Percentiles rank a stretch among this genome's conserved stretches.
Evolutionary conservation across 192 early-diverging fungal species (phyloP).

Genomic region (Podila verticillata): DNA sequence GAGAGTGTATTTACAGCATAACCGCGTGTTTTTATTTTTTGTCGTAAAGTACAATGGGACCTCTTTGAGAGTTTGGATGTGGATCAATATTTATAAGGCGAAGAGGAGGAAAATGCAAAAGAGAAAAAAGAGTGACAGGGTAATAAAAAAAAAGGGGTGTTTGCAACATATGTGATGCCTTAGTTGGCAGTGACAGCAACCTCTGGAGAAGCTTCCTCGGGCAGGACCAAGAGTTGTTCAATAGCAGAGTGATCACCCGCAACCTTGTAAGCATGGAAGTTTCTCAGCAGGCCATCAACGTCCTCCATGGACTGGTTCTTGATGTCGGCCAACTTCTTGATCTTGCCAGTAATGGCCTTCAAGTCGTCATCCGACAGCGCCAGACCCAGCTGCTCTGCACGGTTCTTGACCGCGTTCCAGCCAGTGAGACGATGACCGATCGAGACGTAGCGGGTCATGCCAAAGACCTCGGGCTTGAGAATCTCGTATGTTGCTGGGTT

Average conservation of each 20-base stretch:
- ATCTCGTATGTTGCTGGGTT: constrained; percentile 99
- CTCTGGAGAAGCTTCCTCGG: constrained; percentile 7
- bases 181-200: constrained; percentile 13
- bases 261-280: constrained; percentile 77
- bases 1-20: too few relatives aligned
- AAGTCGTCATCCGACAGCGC: constrained; percentile 86
- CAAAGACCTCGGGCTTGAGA: constrained; percentile 97
- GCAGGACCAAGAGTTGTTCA: constrained; percentile 37
- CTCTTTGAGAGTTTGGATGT: too few relatives aligned
- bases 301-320: constrained; percentile 92
- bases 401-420: constrained; percentile 99
- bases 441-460: constrained; percentile 97
- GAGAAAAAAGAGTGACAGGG: constrained; percentile 2
- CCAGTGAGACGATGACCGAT: constrained; percentile 98
- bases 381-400: constrained; percentile 92
- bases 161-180: background rate
- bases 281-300: constrained; percentile 85
- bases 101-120: too few relatives aligned
- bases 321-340: constrained; percentile 96
- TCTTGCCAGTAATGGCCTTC: constrained; percentile 92
- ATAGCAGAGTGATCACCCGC: constrained; percentile 60
- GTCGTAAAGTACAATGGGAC: too few relatives aligned
- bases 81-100: too few relatives aligned
- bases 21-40: too few relatives aligned
- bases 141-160: background rate